These are phyloP conservation scores for Colletotrichum sp. DNA, from an alignment of 2,329 filamentous ascomycete species.

Conservation along the genomic window DNA sequence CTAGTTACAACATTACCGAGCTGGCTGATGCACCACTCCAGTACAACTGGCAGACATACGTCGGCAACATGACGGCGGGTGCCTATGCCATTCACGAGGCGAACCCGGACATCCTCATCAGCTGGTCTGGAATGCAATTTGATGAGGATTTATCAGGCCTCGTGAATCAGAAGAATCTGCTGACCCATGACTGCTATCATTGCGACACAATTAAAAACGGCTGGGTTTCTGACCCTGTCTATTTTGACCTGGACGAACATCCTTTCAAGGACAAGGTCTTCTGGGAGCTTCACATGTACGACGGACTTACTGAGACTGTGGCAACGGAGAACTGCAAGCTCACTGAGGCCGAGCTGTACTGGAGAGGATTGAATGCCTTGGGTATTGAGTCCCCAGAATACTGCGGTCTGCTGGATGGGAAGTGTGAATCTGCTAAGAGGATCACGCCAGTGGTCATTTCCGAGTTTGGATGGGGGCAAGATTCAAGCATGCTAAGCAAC, in stretches of 20 bases:
- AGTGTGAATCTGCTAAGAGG: not conserved
- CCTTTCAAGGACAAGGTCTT: not conserved
- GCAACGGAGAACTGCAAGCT: constrained; percentile 51
- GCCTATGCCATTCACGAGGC: not conserved
- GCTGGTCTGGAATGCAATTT: not conserved
- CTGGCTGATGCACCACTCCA: not conserved
- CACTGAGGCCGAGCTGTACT: constrained; percentile 52
- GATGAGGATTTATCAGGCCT: not conserved
- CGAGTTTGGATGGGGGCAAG: not conserved
- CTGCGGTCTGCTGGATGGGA: not conserved
- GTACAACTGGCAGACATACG: not conserved
- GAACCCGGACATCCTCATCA: not conserved
- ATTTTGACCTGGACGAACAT: not conserved
- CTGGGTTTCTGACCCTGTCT: not conserved
- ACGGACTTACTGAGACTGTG: constrained; percentile 36
- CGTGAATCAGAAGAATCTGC: not conserved
- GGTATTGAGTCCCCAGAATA: constrained; percentile 40
- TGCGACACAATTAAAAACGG: not conserved
- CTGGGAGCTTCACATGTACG: not conserved
- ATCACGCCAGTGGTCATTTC: not conserved
- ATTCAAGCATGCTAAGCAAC: not conserved
- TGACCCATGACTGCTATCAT: not conserved
- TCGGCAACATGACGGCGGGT: not conserved
- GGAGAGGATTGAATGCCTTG: constrained; percentile 53
- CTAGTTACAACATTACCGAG: not conserved